Percentiles rank a stretch among this genome's conserved stretches.
Evolutionary conservation across 441 rosid genomes (phyloP).

Genomic region (Syzygium malaccense): DNA sequence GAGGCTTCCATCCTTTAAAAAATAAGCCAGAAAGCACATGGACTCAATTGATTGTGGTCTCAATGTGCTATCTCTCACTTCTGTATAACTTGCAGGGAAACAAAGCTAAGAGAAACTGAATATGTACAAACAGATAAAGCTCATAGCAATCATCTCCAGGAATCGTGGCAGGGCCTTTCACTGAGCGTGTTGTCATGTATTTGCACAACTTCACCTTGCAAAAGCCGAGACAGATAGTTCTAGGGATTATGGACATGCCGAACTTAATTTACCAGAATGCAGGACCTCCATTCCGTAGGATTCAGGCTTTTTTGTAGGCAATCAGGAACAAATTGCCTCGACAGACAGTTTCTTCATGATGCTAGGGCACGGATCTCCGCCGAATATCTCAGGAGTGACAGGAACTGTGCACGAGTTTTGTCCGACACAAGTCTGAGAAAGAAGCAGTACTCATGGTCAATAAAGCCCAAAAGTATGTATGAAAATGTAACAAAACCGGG

Average conservation of each 20-base stretch:
- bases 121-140: conserved; percentile 11
- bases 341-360: conserved; percentile 92
- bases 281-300: conserved; percentile 4
- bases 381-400: conserved; percentile 87
- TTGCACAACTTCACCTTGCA: conserved; percentile 78
- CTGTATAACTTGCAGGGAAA: not conserved
- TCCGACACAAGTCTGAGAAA: conserved; percentile 80
- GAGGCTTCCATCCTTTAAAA: conserved; percentile 26
- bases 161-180: conserved; percentile 16
- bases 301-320: not conserved
- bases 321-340: conserved; percentile 79
- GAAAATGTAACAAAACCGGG: not conserved
- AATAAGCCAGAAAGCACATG: conserved; percentile 37
- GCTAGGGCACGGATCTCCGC: conserved; percentile 86
- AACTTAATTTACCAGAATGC: conserved; percentile 18
- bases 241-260: conserved; percentile 1
- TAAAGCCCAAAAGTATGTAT: not conserved
- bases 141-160: conserved; percentile 21
- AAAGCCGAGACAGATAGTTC: conserved; percentile 27
- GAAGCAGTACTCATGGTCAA: not conserved
- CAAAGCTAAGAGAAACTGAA: not conserved
- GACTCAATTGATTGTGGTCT: conserved; percentile 37
- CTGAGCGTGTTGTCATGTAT: conserved; percentile 45
- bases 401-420: conserved; percentile 85
- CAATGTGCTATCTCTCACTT: conserved; percentile 27